Evolutionary conservation across 495 filamentous ascomycete species (phyloP).

Genomic region (Penicillium goetzii): DNA sequence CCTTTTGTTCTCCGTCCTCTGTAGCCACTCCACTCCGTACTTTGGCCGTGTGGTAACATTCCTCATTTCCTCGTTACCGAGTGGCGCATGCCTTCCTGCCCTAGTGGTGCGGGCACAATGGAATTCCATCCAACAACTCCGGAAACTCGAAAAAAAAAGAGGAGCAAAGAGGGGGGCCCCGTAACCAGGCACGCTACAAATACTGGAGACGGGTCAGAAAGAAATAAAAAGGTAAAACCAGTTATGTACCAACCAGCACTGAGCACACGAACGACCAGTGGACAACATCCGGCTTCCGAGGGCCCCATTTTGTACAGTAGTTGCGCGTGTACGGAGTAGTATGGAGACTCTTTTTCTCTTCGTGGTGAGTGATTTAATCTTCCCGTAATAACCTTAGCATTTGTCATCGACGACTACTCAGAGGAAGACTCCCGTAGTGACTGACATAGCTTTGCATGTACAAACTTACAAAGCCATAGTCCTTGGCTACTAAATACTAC

Average conservation of each 20-base stretch:
- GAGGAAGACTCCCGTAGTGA: not conserved
- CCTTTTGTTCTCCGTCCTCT: not conserved
- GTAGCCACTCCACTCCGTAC: not conserved
- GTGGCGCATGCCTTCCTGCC: conserved; percentile 28
- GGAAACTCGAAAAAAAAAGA: not conserved
- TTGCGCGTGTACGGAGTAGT: not conserved
- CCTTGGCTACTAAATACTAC: too few relatives aligned
- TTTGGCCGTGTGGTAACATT: conserved; percentile 14
- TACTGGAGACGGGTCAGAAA: not conserved
- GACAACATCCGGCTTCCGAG: not conserved
- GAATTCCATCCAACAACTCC: not conserved
- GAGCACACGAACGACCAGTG: not conserved
- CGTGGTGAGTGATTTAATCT: conserved; percentile 29
- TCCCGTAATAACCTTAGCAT: conserved; percentile 9
- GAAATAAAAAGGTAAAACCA: not conserved
- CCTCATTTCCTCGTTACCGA: conserved; percentile 15
- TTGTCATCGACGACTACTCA: not conserved
- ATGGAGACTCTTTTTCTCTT: conserved; percentile 1
- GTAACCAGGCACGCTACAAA: not conserved
- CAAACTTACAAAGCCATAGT: not conserved
- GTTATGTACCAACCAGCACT: too few relatives aligned
- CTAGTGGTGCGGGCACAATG: conserved; percentile 9
- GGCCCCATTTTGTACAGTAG: not conserved
- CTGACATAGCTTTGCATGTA: not conserved
- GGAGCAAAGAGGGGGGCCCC: conserved; percentile 1